Percentiles rank a stretch among this genome's conserved stretches.
Conservation (phyloP, 2,329 filamentous ascomycete species). For the Aspergillus quadricinctus region DNA sequence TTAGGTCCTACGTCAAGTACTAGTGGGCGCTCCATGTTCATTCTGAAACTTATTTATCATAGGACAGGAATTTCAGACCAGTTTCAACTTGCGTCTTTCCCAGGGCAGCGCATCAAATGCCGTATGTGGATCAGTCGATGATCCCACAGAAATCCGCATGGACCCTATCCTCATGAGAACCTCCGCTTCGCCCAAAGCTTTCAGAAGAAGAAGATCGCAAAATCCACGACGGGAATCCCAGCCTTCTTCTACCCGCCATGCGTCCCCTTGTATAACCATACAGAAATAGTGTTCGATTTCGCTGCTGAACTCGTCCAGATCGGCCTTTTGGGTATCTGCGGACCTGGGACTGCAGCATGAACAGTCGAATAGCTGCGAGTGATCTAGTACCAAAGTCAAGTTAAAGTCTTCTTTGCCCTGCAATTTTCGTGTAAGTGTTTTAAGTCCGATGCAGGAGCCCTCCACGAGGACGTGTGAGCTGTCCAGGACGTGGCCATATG, state of each 20-base stretch:
- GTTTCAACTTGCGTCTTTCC: not conserved
- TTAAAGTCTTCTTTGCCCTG: not conserved
- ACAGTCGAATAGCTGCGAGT: not conserved
- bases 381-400: not conserved
- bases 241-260: not conserved
- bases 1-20: too few relatives aligned
- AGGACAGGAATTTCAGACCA: not conserved
- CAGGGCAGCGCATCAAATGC: not conserved
- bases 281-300: not conserved
- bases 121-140: not conserved
- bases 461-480: not conserved
- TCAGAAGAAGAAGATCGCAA: not conserved
- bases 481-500: not conserved
- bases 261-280: not conserved
- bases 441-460: not conserved
- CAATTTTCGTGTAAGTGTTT: not conserved
- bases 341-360: not conserved
- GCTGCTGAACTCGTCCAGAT: not conserved
- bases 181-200: not conserved
- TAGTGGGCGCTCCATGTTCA: too few relatives aligned
- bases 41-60: too few relatives aligned
- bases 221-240: not conserved
- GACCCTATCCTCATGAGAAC: not conserved
- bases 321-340: not conserved
- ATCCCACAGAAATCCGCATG: not conserved